phyloP scores from a whole-genome alignment of 1,139 yeast species.

The Hansenula anomala region DNA sequence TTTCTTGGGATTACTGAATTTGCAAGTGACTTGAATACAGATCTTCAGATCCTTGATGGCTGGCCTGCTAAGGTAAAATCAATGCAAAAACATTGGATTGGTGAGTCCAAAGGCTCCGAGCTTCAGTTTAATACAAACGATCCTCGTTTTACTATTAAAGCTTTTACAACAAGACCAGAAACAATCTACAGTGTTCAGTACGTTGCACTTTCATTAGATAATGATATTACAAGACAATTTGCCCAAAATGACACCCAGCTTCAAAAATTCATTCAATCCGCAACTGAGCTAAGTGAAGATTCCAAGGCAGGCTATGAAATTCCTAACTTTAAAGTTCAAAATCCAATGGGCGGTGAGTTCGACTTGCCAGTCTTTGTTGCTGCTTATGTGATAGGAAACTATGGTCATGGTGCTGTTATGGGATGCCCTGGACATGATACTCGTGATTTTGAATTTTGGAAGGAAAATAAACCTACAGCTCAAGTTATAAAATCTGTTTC shows the following conservation, averaged over 20 bases:
- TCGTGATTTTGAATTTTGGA: constrained; percentile 82
- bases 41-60: constrained; percentile 49
- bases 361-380: constrained; percentile 80
- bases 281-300: constrained; percentile 36
- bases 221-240: constrained; percentile 47
- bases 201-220: constrained; percentile 70
- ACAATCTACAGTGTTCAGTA: constrained; percentile 81
- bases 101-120: constrained; percentile 78
- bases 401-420: constrained; percentile 95
- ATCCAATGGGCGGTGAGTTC: constrained; percentile 47
- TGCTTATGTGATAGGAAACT: constrained; percentile 78
- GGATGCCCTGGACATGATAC: constrained; percentile 95
- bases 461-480: constrained; percentile 44
- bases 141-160: constrained; percentile 31
- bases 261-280: constrained; percentile 37
- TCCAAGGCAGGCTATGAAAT: constrained; percentile 65
- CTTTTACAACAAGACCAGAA: constrained; percentile 88
- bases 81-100: constrained; percentile 95
- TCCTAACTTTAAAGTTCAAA: constrained; percentile 39
- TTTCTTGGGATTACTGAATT: constrained; percentile 82
- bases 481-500: constrained; percentile 43
- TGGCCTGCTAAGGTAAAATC: constrained; percentile 91
- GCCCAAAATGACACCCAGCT: constrained; percentile 37
- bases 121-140: constrained; percentile 37
- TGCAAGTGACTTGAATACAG: constrained; percentile 62